Evolutionary conservation across 2,329 filamentous ascomycete genomes (phyloP), one percentile per base, ranked within the genome.

Genomic region (Fusarium sp.): DNA sequence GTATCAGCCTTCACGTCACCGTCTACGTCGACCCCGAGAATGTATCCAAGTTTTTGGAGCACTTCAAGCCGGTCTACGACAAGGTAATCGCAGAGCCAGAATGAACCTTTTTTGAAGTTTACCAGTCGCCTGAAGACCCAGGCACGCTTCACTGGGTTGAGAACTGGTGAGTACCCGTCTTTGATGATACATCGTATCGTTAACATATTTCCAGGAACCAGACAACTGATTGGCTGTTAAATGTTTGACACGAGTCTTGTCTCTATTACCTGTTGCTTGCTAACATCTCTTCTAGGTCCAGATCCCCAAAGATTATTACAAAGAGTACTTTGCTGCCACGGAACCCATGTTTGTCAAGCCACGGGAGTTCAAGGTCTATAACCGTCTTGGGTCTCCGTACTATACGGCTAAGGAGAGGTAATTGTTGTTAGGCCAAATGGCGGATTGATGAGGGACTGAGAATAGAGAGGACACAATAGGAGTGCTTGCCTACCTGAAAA

Each of bases 21-120:
- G 18, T 60, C 33, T 40, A 60, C 16, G 2, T 82, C 82, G 31
- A 86, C 75, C 57, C 66, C 10, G 27, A 52, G 5, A 52, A 65
- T 22, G 66, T 65, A 20, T 5, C 45, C 10, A 59, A 60, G 20
- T 68, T 68, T 33, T 65, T 65, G 27, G 42, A 65, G 27, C 20
- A 61, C 25, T 68, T 68, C 25, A 62, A 57, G 33, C 66, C 62
- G 1, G 62, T 36, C 22, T 68, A 65, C n/a, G 62, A 68, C 14
- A 52, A 47, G n/a, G 66, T 68, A n/a, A 20, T 60, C 13, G 42
- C 42, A 2, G 66, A 68, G 38, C 66, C 66, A 5, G 61, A 68
- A 40, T 68, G 66, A 42, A 59, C 62, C 8, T 65, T 68, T n/a
- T 68, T 68, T 35, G 66, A 68, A n/a, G 66, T 68, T 18, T 68